Percentiles rank a stretch among this genome's conserved stretches.
Conservation (phyloP, 495 filamentous ascomycete species). For the Venustampulla echinocandica region DNA sequence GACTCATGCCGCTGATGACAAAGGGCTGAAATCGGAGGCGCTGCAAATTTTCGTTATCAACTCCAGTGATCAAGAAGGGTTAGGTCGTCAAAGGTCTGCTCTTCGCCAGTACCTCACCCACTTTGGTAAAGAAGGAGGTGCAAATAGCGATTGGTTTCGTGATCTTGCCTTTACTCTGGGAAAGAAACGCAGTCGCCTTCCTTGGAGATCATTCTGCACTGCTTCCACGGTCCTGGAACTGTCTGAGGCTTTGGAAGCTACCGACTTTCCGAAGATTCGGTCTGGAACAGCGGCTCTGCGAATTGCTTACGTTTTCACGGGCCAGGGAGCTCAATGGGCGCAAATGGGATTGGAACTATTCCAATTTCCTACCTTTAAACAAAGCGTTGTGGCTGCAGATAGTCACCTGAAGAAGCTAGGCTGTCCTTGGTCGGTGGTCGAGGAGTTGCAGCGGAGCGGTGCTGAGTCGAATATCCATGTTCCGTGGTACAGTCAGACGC, state of each 20-base stretch:
- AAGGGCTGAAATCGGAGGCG: not conserved
- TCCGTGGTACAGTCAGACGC: constrained; percentile 39
- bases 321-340: constrained; percentile 35
- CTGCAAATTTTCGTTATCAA: not conserved
- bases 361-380: constrained; percentile 32
- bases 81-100: too few species aligned
- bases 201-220: constrained; percentile 13
- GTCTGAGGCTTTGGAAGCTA: too few species aligned
- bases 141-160: not conserved
- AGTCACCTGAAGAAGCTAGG: constrained; percentile 30
- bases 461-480: constrained; percentile 25
- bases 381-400: constrained; percentile 33
- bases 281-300: not conserved
- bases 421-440: constrained; percentile 16
- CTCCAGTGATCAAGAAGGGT: not conserved
- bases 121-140: not conserved
- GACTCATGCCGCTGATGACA: not conserved
- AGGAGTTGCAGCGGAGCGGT: constrained; percentile 31
- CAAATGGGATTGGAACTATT: constrained; percentile 47
- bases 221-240: not conserved
- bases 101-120: too few species aligned
- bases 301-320: constrained; percentile 6
- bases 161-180: constrained; percentile 24
- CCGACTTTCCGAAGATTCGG: too few species aligned
- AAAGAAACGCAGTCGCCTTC: constrained; percentile 30